These are phyloP conservation scores for Ilyonectria robusta DNA, from an alignment of 2,329 filamentous ascomycete genomes.

Conservation along the genomic window DNA sequence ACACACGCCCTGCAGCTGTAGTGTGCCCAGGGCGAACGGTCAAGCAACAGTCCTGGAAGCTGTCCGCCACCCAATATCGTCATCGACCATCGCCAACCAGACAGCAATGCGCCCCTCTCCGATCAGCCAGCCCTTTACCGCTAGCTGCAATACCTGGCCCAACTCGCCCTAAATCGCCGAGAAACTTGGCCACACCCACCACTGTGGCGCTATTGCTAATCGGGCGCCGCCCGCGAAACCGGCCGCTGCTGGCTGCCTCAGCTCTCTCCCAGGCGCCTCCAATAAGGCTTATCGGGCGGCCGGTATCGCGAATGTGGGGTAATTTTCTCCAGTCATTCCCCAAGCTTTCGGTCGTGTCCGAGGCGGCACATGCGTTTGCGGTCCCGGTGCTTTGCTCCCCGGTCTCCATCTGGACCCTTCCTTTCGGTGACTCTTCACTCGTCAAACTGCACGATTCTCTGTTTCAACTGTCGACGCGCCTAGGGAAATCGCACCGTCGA, in stretches of 20 bases:
- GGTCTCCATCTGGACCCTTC: constrained; percentile 13
- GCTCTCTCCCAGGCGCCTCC: constrained; percentile 6
- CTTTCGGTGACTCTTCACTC: constrained; percentile 16
- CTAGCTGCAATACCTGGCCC: neutral
- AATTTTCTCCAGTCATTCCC: constrained; percentile 34
- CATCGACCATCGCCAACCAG: constrained; percentile 1
- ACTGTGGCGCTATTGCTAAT: neutral
- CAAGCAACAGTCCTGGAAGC: neutral
- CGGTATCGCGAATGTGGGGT: constrained; percentile 50
- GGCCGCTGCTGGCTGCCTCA: neutral
- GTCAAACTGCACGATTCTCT: constrained; percentile 4
- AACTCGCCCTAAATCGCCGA: neutral
- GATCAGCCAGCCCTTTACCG: neutral
- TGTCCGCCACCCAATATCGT: constrained; percentile 1
- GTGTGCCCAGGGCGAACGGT: neutral
- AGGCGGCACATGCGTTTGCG: constrained; percentile 39
- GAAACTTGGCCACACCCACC: neutral
- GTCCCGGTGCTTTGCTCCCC: constrained; percentile 14
- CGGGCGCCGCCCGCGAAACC: neutral
- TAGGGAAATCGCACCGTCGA: neutral
- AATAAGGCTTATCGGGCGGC: constrained; percentile 40
- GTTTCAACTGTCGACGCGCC: neutral
- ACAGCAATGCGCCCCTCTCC: neutral
- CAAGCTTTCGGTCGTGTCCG: constrained; percentile 37
- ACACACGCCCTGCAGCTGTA: neutral